A percentile compares a stretch with the other conserved stretches of the same genome.
Evolutionary conservation across 257 asterid species (phyloP).

Genomic region (Solanum etuberosum): DNA sequence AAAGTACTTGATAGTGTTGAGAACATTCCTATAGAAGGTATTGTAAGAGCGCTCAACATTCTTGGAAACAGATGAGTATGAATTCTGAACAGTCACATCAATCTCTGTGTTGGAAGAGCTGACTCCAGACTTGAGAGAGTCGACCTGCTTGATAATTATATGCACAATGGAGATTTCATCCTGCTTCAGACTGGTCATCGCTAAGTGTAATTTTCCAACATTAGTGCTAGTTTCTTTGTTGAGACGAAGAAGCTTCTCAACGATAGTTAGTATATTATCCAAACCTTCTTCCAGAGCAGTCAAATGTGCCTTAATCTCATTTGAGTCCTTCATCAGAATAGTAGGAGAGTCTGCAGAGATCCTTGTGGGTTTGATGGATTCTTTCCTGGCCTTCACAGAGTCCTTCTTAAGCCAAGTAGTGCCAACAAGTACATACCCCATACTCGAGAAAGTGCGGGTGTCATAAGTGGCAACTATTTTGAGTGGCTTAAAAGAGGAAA

Average conservation of each 20-base stretch:
- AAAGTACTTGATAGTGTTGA: no score
- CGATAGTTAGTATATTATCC: neutral
- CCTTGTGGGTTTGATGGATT: rapidly evolving
- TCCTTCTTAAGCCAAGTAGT: neutral
- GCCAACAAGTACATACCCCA: neutral
- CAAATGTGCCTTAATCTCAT: no score
- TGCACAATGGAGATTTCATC: neutral
- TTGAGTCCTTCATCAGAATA: rapidly evolving
- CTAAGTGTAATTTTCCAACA: no score
- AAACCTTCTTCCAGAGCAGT: neutral
- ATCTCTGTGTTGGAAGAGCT: no score
- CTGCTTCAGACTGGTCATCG: neutral
- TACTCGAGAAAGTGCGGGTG: neutral
- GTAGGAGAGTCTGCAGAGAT: neutral
- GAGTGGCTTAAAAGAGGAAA: no score
- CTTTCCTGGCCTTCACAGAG: neutral
- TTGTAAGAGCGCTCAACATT: no score
- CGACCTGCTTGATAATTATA: neutral
- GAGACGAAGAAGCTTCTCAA: neutral
- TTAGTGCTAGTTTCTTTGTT: no score
- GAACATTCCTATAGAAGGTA: no score
- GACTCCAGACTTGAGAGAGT: no score
- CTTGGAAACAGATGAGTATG: no score
- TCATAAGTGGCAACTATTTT: rapidly evolving
- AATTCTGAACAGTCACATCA: no score